A percentile compares a stretch with the other conserved stretches of the same genome.
phyloP scores from a whole-genome alignment of 1,284 basidiomycete genomes.

The Tylopilus microsporus region DNA sequence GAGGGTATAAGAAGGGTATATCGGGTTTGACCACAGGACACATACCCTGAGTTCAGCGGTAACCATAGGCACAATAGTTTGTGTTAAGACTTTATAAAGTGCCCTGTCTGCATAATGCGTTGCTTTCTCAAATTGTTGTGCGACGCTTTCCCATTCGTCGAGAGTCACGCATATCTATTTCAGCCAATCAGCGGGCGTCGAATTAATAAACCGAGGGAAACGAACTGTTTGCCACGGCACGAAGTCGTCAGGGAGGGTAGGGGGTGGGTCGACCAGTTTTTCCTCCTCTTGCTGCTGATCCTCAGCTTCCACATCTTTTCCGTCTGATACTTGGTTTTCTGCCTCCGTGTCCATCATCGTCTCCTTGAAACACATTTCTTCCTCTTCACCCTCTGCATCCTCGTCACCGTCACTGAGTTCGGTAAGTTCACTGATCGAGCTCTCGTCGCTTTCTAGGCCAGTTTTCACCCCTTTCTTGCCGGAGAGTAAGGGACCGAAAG shows the following conservation, averaged over 20 bases:
- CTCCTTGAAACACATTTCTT: conserved; percentile 12
- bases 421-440: conserved; percentile 63
- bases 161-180: conserved; percentile 73
- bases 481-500: conserved; percentile 7
- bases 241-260: conserved; percentile 46
- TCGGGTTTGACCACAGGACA: not conserved
- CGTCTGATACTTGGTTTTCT: not conserved
- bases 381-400: conserved; percentile 9
- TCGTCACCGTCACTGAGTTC: conserved; percentile 53
- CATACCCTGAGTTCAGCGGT: conserved; percentile 49
- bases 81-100: conserved; percentile 62
- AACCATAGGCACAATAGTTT: conserved; percentile 64
- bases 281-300: conserved; percentile 4
- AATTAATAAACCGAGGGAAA: conserved; percentile 14
- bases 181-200: conserved; percentile 1
- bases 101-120: conserved; percentile 77
- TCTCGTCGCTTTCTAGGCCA: conserved; percentile 53
- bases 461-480: conserved; percentile 36
- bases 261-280: not conserved
- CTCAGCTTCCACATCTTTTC: conserved; percentile 1
- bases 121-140: conserved; percentile 66
- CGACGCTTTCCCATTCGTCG: conserved; percentile 73
- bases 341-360: conserved; percentile 7
- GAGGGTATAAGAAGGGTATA: conserved; percentile 9
- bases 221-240: conserved; percentile 82